Base-by-base conservation (phyloP, 139 green algal species). In the Parachlorella kessleri region DNA sequence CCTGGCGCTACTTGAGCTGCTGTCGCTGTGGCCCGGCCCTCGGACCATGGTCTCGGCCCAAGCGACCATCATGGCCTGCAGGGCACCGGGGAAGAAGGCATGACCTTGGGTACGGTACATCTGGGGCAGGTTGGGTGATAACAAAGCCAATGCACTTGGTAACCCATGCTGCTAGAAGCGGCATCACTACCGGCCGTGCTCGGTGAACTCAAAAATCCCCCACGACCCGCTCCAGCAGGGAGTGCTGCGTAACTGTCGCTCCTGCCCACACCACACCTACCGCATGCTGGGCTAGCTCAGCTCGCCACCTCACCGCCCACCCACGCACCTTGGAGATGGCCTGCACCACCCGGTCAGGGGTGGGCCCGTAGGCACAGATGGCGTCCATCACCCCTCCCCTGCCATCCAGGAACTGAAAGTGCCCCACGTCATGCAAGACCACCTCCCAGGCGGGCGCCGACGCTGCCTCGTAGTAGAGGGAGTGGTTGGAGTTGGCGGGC, bases 351-450 rank as follows among this genome's bases (percentile, higher is more conserved):
- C 55, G 66, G 26, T 94, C 91, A 4, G 80, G 36, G 0, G 73
- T 48, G 0, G 4, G 7, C 24, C 87, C 86, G 8, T 73, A 53
- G 3, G 85, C 81, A 75, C 93, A 97, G 26, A 97, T 55, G 26
- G 85, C 81, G 33, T 81, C 81, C 75, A 86, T 79, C 3, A 28
- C 77, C 81, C 78, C 94, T 66, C 38, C 55, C 75, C 66, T 84
- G 64, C 24, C 55, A 53, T 95, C 90, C 39, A 97, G 79, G 74
- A 93, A 95, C 64, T 95, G 85, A 53, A 97, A 95, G 81, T 97
- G 93, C 0, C 93, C 93, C 33, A 84, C 76, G 37, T 84, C 80
- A 9, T 53, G 36, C 9, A 94, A 42, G 3, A 90, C 81, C 35
- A 92, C 83, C 80, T 91, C 66, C 90, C 86, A 94, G 0, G 88